Evolutionary conservation across 306 rosid genomes (phyloP), one percentile per base, ranked within the genome.

Genomic region (Prinsepia uniflora): DNA sequence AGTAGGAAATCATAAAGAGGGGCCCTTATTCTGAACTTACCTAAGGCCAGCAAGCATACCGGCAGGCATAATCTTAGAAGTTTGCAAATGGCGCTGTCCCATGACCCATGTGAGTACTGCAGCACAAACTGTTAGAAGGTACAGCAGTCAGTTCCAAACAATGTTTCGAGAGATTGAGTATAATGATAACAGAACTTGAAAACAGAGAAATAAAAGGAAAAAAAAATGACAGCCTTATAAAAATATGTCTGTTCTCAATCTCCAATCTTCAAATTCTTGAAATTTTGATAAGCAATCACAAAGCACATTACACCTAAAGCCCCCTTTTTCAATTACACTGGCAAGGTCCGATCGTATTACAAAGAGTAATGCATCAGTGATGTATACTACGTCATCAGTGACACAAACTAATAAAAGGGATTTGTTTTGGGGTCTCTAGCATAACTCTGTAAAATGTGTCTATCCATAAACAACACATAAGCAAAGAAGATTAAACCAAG

Each of bases 51-150:
- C 95, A 18, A 92, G 85, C 75, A 92, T 43, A 63, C 95, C 98
- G 73, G 98, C 89, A 14, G 98, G 98, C 95, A 92, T 89, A 68
- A 92, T 22, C 89, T 92, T 92, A 5, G 89, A 87, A 54, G 96
- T 89, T 64, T 77, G 79, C 82, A 92, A 0, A 64, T 92, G 89
- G 3, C 96, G 88, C 76, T 86, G 89, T 20, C 95, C 98, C 98
- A 92, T 92, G 64, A 86, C 78, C 82, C 81, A 86, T 18, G 96
- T 84, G 67, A 92, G 80, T 4, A 46, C 34, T 3, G 78, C 86
- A 49, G 95, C 94, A 76, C 82, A 80, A 76, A 80, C 98, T 92
- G 92, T 83, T 72, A 5, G 50, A 75, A 46, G 43, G 65, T 6
- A 70, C 40, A 72, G 34, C 63, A 48, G 66, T 73, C 53, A 76